Base-by-base conservation (phyloP, 176 grass and related monocot genomes). In the Coix lacrymajobi region DNA sequence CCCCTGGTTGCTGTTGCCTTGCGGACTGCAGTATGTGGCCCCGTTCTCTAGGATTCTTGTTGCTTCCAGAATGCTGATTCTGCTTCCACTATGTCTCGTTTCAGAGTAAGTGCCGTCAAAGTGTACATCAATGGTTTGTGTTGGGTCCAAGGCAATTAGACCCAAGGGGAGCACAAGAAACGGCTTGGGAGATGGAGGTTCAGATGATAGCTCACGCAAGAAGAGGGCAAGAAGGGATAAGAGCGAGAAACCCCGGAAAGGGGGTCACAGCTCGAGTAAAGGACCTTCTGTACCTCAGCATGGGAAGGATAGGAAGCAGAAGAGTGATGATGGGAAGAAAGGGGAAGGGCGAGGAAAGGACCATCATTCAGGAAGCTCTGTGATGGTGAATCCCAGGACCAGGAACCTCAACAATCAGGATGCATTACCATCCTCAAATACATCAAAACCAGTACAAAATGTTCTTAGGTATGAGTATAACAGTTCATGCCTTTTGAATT, bases 381-480 rank as follows among this genome's bases (percentile, higher is more conserved):
- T 41, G 28, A 78, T 61, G 48, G 64, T 62, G 29, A 65, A 63
- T 33, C 25, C 60, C 1, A 46, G 69, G 52, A 75, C 49, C 1
- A 56, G 63, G 62, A 75, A 19, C 51, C 45, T 15, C 10, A 78
- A 69, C 39, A 87, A 60, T 75, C 62, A 82, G 36, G 66, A 78
- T 31, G 20, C 67, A 11, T 58, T 54, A 16, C 66, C 67, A 5
- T 79, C 70, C 13, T 51, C 58, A 19, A 41, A 76, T 65, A 34
- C 78, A 62, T 86, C 84, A 39, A 80, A 80, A 5, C 82, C 84
- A 32, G 30, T 30, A 26, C 19, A 76, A 62, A 82, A 88, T n/a
- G 17, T 87, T 67, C 81, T 90, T 29, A 91, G 89, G 91, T 97
- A 87, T 26, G 56, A 60, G 56, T 25, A 58, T 29, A 73, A 45